Conservation (phyloP, 2,329 filamentous ascomycete species). For the Dothistroma pini region DNA sequence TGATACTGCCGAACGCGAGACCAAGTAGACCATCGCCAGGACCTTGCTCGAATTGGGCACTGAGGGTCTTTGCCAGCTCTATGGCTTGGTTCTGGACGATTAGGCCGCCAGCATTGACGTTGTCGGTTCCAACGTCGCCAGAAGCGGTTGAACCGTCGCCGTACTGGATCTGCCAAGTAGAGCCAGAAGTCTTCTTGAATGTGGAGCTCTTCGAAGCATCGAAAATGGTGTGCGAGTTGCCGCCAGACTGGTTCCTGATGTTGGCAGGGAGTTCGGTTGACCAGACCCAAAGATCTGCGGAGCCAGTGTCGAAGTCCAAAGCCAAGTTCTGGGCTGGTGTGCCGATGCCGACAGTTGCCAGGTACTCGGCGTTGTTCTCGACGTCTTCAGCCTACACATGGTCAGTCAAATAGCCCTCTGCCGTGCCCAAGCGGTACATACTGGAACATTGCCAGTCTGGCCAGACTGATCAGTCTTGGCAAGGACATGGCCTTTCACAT, state of each 20-base stretch:
- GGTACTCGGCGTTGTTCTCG: slow-evolving; percentile 64
- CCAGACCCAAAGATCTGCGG: slow-evolving; percentile 60
- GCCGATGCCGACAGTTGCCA: slow-evolving; percentile 56
- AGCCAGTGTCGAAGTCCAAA: slow-evolving; percentile 65
- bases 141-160: slow-evolving; percentile 64
- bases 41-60: slow-evolving; percentile 53
- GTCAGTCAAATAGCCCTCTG: slow-evolving; percentile 41
- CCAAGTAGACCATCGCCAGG: slow-evolving; percentile 63
- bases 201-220: slow-evolving; percentile 59
- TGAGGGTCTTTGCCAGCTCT: slow-evolving; percentile 60
- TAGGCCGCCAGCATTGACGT: slow-evolving; percentile 59
- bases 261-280: slow-evolving; percentile 20
- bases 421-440: slow-evolving; percentile 36
- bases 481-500: slow-evolving; percentile 46
- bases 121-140: slow-evolving; percentile 62
- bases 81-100: slow-evolving; percentile 60
- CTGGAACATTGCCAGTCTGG: slow-evolving; percentile 29
- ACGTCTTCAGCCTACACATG: slow-evolving; percentile 53
- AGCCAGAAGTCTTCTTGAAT: slow-evolving; percentile 50
- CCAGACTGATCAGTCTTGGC: slow-evolving; percentile 39
- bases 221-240: slow-evolving; percentile 51
- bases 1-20: slow-evolving; percentile 52
- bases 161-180: slow-evolving; percentile 63
- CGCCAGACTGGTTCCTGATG: slow-evolving; percentile 6
- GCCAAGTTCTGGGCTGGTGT: slow-evolving; percentile 55